Evolutionary conservation across 163 green algal species (phyloP), one percentile per base, ranked within the genome.

Genomic region (Scenedesmus sp.): DNA sequence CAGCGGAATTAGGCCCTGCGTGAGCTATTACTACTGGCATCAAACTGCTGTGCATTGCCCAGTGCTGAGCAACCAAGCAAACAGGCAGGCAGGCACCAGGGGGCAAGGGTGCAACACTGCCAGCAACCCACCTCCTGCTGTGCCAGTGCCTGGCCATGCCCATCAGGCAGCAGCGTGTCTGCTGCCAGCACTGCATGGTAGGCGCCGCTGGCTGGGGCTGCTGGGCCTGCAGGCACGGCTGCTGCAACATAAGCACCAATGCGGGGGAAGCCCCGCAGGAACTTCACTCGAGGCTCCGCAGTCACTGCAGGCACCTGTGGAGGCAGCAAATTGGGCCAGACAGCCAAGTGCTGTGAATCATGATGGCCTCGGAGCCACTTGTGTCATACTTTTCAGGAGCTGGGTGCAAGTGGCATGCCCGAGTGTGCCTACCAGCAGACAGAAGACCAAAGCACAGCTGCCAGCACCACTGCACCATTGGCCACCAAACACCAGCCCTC

Each of bases 111-210:
- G 16, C 2, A 76, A 13, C 15, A 6, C 16, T 76, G 18, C 2
- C 18, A 26, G 15, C 26, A 95, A 82, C 94, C 86, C 56, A 91
- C 86, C 86, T 97, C 95, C 7, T 94, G 92, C 16, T 94, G 55
- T 0, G 52, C 92, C 26, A 97, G 88, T 3, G 93, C 85, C 90
- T 96, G 94, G 46, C 95, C 96, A 81, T 67, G 91, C 60, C 93
- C 95, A 62, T 95, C 92, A 0, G 96, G 96, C 85, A 96, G 94
- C 82, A 97, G 92, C 7, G 94, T 97, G 88, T 97, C 96, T 26
- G 92, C 94, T 6, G 94, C 95, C 86, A 97, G 91, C 20, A 97
- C 66, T n/a, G 87, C 88, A 16, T 92, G 88, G 15, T 85, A 92
- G 1, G 1, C 16, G 52, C 88, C 88, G 26, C 54, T 26, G 15